Evolutionary conservation across 2,329 filamentous ascomycete genomes (phyloP).

Genomic region (Cordyceps javanica): DNA sequence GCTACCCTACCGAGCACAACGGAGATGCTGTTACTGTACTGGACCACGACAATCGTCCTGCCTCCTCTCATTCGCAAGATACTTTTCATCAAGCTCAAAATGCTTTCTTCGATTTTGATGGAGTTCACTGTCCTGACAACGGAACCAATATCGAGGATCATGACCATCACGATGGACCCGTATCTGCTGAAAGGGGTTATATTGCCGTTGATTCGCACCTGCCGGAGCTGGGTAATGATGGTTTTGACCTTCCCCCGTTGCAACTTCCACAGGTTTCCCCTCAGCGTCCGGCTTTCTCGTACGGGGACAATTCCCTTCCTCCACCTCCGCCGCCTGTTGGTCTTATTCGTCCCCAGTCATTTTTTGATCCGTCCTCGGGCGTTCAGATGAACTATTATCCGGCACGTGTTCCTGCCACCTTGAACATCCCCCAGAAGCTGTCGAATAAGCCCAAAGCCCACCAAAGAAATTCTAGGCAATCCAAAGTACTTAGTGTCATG

Average conservation of each 20-base stretch:
- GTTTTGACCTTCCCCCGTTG: constrained; percentile 3
- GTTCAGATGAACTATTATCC: constrained; percentile 92
- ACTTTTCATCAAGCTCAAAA: constrained; percentile 61
- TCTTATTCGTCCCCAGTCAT: constrained; percentile 46
- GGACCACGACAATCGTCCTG: constrained; percentile 23
- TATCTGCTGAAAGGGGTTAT: neutral
- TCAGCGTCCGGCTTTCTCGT: neutral
- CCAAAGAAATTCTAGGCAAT: constrained; percentile 63
- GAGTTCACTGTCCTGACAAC: constrained; percentile 64
- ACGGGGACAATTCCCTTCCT: neutral
- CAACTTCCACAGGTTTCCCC: neutral
- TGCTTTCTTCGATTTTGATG: constrained; percentile 77
- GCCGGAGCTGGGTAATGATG: neutral
- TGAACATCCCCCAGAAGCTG: constrained; percentile 84
- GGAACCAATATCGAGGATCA: neutral
- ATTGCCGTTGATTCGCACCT: neutral
- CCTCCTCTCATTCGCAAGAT: constrained; percentile 46
- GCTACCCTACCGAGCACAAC: neutral
- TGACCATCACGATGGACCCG: neutral
- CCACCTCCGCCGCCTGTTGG: constrained; percentile 16
- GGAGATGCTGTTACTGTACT: neutral
- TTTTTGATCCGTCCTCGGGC: constrained; percentile 57
- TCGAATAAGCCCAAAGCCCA: constrained; percentile 64
- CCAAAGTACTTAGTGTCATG: constrained; percentile 64
- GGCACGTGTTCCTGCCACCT: constrained; percentile 85